Evolutionary conservation across 1,284 basidiomycete genomes (phyloP).

Genomic region (Phlebopus sp.): DNA sequence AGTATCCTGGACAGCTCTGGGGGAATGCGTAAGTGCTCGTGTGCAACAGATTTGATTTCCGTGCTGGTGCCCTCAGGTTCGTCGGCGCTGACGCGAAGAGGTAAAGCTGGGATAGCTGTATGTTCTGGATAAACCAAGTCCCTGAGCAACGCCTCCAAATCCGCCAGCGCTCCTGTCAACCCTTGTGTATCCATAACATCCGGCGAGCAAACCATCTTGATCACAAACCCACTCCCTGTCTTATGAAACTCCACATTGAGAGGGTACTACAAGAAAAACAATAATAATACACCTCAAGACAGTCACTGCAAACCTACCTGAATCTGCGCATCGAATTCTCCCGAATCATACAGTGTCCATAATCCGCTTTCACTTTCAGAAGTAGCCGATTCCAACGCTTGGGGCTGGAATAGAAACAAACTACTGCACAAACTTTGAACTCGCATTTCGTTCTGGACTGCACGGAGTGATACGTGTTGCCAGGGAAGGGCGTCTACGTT

Average conservation of each 20-base stretch:
- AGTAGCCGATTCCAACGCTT: conserved; percentile 3
- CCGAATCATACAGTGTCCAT: conserved; percentile 37
- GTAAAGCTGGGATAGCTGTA: conserved; percentile 9
- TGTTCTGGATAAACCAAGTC: conserved; percentile 30
- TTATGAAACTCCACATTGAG: conserved; percentile 47
- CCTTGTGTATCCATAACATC: conserved; percentile 28
- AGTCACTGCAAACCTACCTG: conserved; percentile 34
- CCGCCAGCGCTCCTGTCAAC: conserved; percentile 25
- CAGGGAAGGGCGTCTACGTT: conserved; percentile 43
- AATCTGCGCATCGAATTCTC: conserved; percentile 36
- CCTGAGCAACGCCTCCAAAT: conserved; percentile 30
- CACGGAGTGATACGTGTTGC: conserved; percentile 47
- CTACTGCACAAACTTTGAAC: conserved; percentile 40
- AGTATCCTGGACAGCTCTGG: conserved; percentile 21
- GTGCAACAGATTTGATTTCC: neutral
- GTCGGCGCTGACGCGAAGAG: neutral
- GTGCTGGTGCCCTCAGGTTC: neutral
- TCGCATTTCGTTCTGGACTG: conserved; percentile 39
- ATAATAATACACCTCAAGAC: neutral
- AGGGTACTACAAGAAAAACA: conserved; percentile 37
- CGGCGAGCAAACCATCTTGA: conserved; percentile 38
- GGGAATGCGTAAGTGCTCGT: conserved; percentile 8
- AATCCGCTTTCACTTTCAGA: conserved; percentile 13
- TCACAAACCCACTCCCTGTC: conserved; percentile 27
- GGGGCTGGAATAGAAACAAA: conserved; percentile 48